Evolutionary conservation across 805 yeast species (phyloP).

Genomic region (Cyberlindnera galapagoensis): DNA sequence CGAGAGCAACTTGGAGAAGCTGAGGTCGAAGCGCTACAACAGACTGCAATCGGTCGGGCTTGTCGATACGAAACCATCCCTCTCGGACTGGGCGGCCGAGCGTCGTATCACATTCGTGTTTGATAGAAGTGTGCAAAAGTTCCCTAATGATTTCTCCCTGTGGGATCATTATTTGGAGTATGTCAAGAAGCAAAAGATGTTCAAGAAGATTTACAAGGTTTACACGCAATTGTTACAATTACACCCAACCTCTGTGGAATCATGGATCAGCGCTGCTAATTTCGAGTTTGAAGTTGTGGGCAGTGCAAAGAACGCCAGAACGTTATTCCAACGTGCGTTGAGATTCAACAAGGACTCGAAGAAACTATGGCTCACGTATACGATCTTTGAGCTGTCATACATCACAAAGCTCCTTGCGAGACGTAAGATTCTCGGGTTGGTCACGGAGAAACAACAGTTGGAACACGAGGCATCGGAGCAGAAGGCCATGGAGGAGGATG

Average conservation of each 20-base stretch:
- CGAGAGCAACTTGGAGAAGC: slow-evolving; percentile 71
- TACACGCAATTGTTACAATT: slow-evolving; percentile 73
- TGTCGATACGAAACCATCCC: slow-evolving; percentile 52
- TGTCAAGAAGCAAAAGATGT: slow-evolving; percentile 60
- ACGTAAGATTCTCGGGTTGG: slow-evolving; percentile 72
- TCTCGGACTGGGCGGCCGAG: slow-evolving; percentile 83
- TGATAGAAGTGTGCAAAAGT: slow-evolving; percentile 75
- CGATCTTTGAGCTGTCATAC: slow-evolving; percentile 82
- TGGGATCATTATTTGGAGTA: slow-evolving; percentile 76
- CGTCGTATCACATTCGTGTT: slow-evolving; percentile 76
- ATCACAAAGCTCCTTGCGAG: slow-evolving; percentile 78
- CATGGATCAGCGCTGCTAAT: slow-evolving; percentile 94
- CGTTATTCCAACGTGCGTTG: slow-evolving; percentile 75
- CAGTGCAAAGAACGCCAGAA: slow-evolving; percentile 83
- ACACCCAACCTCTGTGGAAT: slow-evolving; percentile 86
- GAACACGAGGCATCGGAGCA: slow-evolving; percentile 33
- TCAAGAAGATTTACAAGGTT: slow-evolving; percentile 66
- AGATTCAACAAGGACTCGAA: slow-evolving; percentile 73
- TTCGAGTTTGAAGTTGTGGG: slow-evolving; percentile 88
- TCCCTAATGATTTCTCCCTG: slow-evolving; percentile 66
- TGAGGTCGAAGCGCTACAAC: slow-evolving; percentile 64
- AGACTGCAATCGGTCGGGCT: slow-evolving; percentile 52
- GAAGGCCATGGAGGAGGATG: slow-evolving; percentile 25
- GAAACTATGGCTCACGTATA: slow-evolving; percentile 77
- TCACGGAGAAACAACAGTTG: slow-evolving; percentile 66